These are phyloP conservation scores for Sophora flavescens DNA, from an alignment of 306 rosid genomes.

Conservation along the genomic window DNA sequence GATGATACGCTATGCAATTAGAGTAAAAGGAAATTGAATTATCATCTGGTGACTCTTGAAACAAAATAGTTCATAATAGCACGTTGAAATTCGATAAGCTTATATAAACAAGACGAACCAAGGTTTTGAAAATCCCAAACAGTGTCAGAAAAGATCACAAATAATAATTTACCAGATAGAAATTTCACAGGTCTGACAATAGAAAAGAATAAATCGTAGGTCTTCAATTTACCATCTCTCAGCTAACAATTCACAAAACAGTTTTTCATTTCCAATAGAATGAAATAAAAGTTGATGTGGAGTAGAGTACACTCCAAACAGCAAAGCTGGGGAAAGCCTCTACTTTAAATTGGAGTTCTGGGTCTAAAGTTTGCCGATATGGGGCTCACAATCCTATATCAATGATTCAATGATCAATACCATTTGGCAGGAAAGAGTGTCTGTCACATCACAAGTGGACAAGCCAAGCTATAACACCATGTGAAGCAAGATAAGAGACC, in stretches of 20 bases:
- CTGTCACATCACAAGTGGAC: constrained; percentile 8
- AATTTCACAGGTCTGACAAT: constrained; percentile 6
- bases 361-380: constrained; percentile 13
- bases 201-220: constrained; percentile 3
- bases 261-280: constrained; percentile 25
- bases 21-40: constrained; percentile 8
- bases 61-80: constrained; percentile 1
- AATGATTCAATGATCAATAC: not conserved
- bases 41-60: constrained; percentile 5
- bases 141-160: not conserved
- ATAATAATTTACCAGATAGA: not conserved
- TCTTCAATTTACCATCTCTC: constrained; percentile 15
- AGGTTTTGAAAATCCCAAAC: not conserved
- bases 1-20: not conserved
- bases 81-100: not conserved
- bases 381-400: constrained; percentile 25
- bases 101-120: not conserved
- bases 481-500: constrained; percentile 7
- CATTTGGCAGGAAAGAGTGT: not conserved
- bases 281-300: not conserved
- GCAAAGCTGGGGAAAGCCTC: not conserved
- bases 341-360: not conserved
- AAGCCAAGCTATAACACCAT: constrained; percentile 23
- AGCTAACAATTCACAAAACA: constrained; percentile 7
- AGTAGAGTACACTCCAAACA: constrained; percentile 20